Evolutionary conservation across 345 rosid species (phyloP), one percentile per base, ranked within the genome.

Genomic region (Anacardium occidentale): DNA sequence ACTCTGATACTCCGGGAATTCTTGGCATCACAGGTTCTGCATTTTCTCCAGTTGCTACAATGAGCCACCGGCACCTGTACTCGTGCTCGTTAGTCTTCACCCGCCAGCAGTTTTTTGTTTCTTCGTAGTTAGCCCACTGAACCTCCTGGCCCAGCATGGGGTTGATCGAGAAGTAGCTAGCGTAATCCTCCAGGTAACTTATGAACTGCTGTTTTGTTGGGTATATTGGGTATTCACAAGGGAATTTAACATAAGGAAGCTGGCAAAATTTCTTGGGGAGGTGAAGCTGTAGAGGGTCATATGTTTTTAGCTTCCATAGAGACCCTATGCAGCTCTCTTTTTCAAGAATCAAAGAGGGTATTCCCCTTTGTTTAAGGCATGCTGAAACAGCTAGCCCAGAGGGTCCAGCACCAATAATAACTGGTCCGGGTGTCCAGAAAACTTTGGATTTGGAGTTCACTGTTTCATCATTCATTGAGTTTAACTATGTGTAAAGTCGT

Each of bases 21-120:
- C 70, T 72, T 5, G 95, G 94, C 15, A 81, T 64, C 12, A 75
- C 70, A 25, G 91, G 78, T 77, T 86, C 87, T 7, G 92, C 96
- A 80, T 90, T 92, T 76, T 92, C 97, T 3, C 97, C 97, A 0
- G 88, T 82, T 20, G 96, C 96, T 1, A 87, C 94, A 5, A 92
- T 70, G 2, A 92, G 85, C 91, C 92, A 87, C 66, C 72, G 76
- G 1, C 88, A 85, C 22, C 74, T 44, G 60, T 73, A 80, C 65
- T 80, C 82, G 21, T 24, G 52, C 5, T 70, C 68, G 13, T 68
- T 57, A 29, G 86, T 78, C 78, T 67, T 52, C 25, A 80, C 84
- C 32, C 77, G 61, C 84, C 87, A 74, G 21, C 60, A 65, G 3
- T 74, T 75, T 7, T 58, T 47, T 20, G 60, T 47, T 1, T 67